A percentile compares a stretch with the other conserved stretches of the same genome.
These are phyloP conservation scores for Avicennia marina DNA, from an alignment of 257 asterid species.

Conservation along the genomic window DNA sequence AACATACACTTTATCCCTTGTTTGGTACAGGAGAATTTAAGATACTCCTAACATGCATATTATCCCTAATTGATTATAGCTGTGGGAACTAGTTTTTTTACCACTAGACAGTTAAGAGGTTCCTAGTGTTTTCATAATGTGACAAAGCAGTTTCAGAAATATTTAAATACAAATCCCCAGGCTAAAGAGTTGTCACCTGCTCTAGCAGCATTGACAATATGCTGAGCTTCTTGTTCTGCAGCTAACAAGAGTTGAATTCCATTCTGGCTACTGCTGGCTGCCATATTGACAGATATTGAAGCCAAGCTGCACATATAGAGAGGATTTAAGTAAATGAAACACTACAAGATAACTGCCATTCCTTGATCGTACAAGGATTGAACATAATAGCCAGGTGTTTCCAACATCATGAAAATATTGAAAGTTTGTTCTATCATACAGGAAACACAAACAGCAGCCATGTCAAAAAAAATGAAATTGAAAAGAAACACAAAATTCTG, in stretches of 20 bases:
- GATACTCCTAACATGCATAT: neutral
- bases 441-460: neutral
- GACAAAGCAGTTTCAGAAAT: neutral
- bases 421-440: neutral
- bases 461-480: neutral
- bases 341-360: neutral
- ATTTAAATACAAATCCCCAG: no score
- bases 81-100: neutral
- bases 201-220: conserved; percentile 29
- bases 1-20: no score
- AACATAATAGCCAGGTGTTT: neutral
- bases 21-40: no score
- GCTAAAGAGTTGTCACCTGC: neutral
- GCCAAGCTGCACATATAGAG: conserved; percentile 17
- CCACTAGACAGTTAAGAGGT: no score
- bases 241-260: conserved; percentile 29
- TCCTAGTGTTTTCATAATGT: neutral
- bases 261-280: conserved; percentile 25
- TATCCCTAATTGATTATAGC: neutral
- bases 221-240: conserved; percentile 35
- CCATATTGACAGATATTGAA: conserved; percentile 15
- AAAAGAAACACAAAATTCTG: neutral
- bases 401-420: neutral
- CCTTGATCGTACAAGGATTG: neutral
- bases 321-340: neutral